Base-by-base conservation (phyloP, 2,329 filamentous ascomycete genomes). In the Lachnellula subtilissima region DNA sequence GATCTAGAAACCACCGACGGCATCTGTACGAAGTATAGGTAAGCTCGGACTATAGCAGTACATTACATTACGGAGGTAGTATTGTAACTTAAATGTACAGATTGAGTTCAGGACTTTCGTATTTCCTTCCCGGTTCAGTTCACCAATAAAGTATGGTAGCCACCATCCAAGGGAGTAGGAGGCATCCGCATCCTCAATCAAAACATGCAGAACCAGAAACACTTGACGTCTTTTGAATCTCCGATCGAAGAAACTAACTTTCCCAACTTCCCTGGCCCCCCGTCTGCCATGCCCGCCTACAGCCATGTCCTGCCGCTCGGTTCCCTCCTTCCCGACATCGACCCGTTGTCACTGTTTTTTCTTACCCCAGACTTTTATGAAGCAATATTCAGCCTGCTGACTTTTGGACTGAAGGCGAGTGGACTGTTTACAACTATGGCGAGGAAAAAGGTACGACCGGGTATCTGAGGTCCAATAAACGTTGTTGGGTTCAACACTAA, bases 331-430 rank as follows among this genome's bases (percentile, higher is more conserved):
- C 36, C 52, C 52, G 52, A 49, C n/a, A 54, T 49, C 42, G 19
- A 54, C 48, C 46, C 52, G 46, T 36, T 32, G 22, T 35, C 52
- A 49, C 52, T 32, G 2, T 48, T 48, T 23, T 32, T 47, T 37
- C 52, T 39, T 49, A 22, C 43, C 37, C 52, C 52, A 36, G 32
- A 54, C 37, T 51, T 40, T 51, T 42, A 42, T 40, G 45, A 28
- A 48, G 42, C 43, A 47, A 25, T 37, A 28, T 53, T 53, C 51
- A 45, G 43, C 51, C 51, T 53, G 51, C 51, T 53, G 42, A 47
- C 25, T 54, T 36, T 42, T 39, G 25, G 12, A 4, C 36, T 14
- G 4, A 22, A 49, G 22, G 35, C 52, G 37, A 39, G 43, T 48
- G 22, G 28, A 48, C 25, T 6, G 25, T 5, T 5, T 7, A 5